phyloP scores from a whole-genome alignment of 805 yeast genomes.

The Saccharomycopsis vini region DNA sequence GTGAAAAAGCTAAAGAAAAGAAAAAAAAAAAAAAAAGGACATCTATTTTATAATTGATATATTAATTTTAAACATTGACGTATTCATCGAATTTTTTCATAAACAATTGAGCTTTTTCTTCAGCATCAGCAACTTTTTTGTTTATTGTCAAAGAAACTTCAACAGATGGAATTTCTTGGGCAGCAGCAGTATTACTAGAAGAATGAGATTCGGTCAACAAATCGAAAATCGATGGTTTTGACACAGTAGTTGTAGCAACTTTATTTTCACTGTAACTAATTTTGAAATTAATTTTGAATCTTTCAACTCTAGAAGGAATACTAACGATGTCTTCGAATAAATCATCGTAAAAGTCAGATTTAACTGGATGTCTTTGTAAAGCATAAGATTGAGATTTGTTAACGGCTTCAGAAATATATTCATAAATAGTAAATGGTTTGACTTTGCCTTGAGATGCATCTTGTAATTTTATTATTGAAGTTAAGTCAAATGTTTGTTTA shows the following conservation, averaged over 20 bases:
- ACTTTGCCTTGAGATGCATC: slow-evolving; percentile 23
- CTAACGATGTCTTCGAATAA: slow-evolving; percentile 50
- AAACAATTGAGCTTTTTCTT: slow-evolving; percentile 35
- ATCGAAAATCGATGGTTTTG: slow-evolving; percentile 24
- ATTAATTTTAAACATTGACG: slow-evolving; percentile 16
- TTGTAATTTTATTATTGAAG: slow-evolving; percentile 24
- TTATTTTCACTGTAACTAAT: slow-evolving; percentile 23
- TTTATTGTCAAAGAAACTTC: slow-evolving; percentile 30
- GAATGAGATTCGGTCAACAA: slow-evolving; percentile 20
- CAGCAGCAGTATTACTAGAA: slow-evolving; percentile 22
- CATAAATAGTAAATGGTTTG: slow-evolving; percentile 25
- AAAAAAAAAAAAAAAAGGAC: too few species aligned
- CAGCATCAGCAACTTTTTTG: slow-evolving; percentile 36
- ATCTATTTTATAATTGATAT: too few species aligned
- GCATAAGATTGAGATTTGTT: slow-evolving; percentile 37
- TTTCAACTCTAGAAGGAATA: slow-evolving; percentile 33
- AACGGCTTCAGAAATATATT: slow-evolving; percentile 36
- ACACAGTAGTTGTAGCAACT: slow-evolving; percentile 16
- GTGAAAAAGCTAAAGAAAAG: too few species aligned
- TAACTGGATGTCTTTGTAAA: slow-evolving; percentile 28
- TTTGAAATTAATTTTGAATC: slow-evolving; percentile 33
- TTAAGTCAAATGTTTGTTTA: slow-evolving; percentile 26
- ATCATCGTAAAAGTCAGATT: slow-evolving; percentile 47
- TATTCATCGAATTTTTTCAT: slow-evolving; percentile 25
- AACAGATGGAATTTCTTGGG: slow-evolving; percentile 25